Evolutionary conservation across 495 filamentous ascomycete genomes (phyloP).

Genomic region (Tuber aestivum): DNA sequence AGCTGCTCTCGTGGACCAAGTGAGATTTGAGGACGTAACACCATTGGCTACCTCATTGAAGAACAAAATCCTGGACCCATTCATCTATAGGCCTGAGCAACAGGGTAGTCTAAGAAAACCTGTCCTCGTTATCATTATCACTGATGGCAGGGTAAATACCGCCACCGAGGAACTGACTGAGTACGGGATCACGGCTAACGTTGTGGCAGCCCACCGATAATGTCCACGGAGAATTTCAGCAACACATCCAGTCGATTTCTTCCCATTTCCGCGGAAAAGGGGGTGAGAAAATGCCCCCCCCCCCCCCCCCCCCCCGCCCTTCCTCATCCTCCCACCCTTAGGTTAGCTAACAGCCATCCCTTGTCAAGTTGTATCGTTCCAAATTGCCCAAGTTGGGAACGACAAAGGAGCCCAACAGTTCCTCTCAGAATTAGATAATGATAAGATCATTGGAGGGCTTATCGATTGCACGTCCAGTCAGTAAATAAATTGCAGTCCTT

Average conservation of each 20-base stretch:
- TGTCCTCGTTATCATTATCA: slow-evolving; percentile 63
- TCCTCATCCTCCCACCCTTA: background rate
- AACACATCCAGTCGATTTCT: slow-evolving; percentile 29
- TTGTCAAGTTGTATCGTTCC: slow-evolving; percentile 51
- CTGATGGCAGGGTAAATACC: slow-evolving; percentile 52
- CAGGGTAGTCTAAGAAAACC: slow-evolving; percentile 56
- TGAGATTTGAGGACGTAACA: slow-evolving; percentile 62
- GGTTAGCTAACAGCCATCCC: slow-evolving; percentile 9
- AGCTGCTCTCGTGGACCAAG: slow-evolving; percentile 51
- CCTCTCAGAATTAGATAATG: slow-evolving; percentile 57
- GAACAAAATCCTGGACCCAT: slow-evolving; percentile 58
- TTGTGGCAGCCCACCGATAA: slow-evolving; percentile 33
- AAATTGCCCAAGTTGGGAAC: slow-evolving; percentile 70
- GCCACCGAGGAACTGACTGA: background rate
- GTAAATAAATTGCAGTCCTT: slow-evolving; percentile 31
- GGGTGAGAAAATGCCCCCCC: slow-evolving; percentile 21
- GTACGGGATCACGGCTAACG: background rate
- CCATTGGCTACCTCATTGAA: slow-evolving; percentile 59
- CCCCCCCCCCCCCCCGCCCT: too few species aligned
- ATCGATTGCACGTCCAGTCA: slow-evolving; percentile 71
- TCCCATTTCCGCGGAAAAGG: slow-evolving; percentile 33
- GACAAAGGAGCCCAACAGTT: slow-evolving; percentile 61
- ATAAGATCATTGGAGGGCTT: slow-evolving; percentile 56
- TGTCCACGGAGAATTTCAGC: slow-evolving; percentile 33
- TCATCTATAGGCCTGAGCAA: slow-evolving; percentile 53